Conservation (phyloP, 208 protist genomes). For the Wallacemonas rigidus region DNA sequence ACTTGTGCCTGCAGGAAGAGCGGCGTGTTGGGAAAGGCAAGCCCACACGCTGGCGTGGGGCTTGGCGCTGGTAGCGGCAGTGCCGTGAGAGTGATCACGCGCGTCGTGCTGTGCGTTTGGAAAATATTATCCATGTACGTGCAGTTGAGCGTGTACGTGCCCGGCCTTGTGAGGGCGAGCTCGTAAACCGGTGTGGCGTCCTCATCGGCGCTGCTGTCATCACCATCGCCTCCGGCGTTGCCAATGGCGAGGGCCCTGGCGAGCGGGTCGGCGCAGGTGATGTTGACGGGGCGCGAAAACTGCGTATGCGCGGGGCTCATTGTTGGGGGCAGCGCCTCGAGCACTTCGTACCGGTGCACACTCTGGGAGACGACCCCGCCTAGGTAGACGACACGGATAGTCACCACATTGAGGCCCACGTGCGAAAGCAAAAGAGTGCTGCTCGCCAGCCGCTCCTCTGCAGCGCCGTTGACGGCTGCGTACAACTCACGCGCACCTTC, state of each 20-base stretch:
- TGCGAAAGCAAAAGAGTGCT: neutral
- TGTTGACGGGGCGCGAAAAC: slow-evolving; percentile 32
- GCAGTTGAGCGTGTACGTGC: slow-evolving; percentile 50
- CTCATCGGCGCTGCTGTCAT: neutral
- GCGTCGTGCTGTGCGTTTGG: slow-evolving; percentile 20
- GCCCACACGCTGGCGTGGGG: slow-evolving; percentile 42
- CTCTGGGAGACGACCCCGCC: slow-evolving; percentile 34
- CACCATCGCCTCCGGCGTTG: neutral
- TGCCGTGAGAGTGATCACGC: slow-evolving; percentile 28
- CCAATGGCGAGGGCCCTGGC: slow-evolving; percentile 20
- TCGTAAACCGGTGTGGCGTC: slow-evolving; percentile 26
- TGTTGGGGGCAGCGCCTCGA: slow-evolving; percentile 31
- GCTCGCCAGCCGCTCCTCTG: slow-evolving; percentile 4
- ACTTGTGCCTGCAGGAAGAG: slow-evolving; percentile 34
- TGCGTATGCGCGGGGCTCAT: slow-evolving; percentile 27
- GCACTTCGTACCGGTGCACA: slow-evolving; percentile 37
- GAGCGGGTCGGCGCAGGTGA: slow-evolving; percentile 48
- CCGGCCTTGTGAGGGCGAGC: slow-evolving; percentile 25
- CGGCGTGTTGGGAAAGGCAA: slow-evolving; percentile 36
- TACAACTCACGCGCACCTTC: slow-evolving; percentile 36
- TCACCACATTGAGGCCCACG: slow-evolving; percentile 11
- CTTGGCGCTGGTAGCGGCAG: slow-evolving; percentile 34
- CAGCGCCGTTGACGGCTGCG: slow-evolving; percentile 44
- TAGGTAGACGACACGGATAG: slow-evolving; percentile 36
- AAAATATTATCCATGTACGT: slow-evolving; percentile 51